These are phyloP conservation scores for Simmondsia chinensis DNA, from an alignment of 148 eudicot genomes.

Conservation along the genomic window DNA sequence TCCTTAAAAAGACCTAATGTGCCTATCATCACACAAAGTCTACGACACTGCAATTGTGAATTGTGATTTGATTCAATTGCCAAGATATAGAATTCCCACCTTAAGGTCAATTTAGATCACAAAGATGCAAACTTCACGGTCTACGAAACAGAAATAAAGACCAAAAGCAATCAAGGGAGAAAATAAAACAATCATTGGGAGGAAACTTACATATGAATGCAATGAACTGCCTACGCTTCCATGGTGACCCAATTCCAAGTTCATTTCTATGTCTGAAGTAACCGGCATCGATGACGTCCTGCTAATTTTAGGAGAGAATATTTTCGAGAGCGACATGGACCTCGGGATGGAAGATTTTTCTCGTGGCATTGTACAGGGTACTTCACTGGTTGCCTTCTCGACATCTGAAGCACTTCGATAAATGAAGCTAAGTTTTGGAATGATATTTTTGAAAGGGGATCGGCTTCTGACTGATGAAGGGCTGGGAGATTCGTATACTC, in stretches of 20 bases:
- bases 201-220: conserved; percentile 32
- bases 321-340: conserved; percentile 54
- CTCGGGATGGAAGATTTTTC: conserved; percentile 51
- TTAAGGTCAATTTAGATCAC: no score
- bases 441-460: conserved; percentile 40
- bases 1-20: no score
- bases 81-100: no score
- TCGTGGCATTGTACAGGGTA: conserved; percentile 27
- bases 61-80: no score
- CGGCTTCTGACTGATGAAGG: conserved; percentile 44
- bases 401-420: conserved; percentile 36
- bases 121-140: no score
- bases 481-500: conserved; percentile 37
- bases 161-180: no score
- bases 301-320: conserved; percentile 65
- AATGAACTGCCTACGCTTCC: conserved; percentile 26
- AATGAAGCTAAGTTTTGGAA: conserved; percentile 49
- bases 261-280: conserved; percentile 29
- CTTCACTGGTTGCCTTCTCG: conserved; percentile 29
- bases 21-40: no score
- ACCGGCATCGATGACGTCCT: conserved; percentile 59
- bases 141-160: no score
- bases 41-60: no score
- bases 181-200: no score
- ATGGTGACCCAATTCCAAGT: conserved; percentile 25